Base-by-base conservation (phyloP, 805 yeast genomes). In the Sugiyamaella chiloensis region DNA sequence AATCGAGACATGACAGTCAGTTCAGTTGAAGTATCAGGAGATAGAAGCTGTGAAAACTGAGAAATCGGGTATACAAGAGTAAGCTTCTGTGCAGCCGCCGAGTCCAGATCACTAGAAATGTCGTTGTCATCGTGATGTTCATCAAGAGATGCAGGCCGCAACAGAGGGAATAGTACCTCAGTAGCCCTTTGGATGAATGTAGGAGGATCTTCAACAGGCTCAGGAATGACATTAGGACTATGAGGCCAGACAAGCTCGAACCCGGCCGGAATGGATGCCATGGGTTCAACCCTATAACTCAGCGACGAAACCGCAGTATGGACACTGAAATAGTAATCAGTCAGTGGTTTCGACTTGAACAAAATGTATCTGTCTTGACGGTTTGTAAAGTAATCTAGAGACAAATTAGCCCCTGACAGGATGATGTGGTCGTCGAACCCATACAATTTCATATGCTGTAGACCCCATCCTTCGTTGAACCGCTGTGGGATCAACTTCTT, bases 381-480 rank as follows among this genome's bases (percentile, higher is more conserved):
- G 65, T 91, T 84, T 2, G 96, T 86, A 67, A 93, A 93, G 65
- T 93, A 93, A 67, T 93, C 99, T 30, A 78, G 72, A 0, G 96
- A 87, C 41, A 93, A 72, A 60, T 93, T 93, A 2, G 99, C 99
- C 5, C 98, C 99, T 14, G 86, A 78, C 26, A 93, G 72, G 16
- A 93, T 76, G 35, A 93, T 80, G 61, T 90, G 96, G 59, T 88
- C 80, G 64, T 93, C 99, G 59, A 90, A 81, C 1, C 99, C 99
- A 64, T 93, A 93, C 24, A 93, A 75, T 64, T 93, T 93, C 98
- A 93, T 93, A 62, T 93, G 99, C 65, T 93, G 99, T 44, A 93
- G 74, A 0, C 99, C 99, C 57, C 77, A 73, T 2, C 95, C 90
- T 68, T 93, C 99, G 65, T 90, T 89, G 53, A 91, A 73, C 53